Conservation (phyloP, 192 early-diverging fungal genomes). For the Gonapodya sp. region DNA sequence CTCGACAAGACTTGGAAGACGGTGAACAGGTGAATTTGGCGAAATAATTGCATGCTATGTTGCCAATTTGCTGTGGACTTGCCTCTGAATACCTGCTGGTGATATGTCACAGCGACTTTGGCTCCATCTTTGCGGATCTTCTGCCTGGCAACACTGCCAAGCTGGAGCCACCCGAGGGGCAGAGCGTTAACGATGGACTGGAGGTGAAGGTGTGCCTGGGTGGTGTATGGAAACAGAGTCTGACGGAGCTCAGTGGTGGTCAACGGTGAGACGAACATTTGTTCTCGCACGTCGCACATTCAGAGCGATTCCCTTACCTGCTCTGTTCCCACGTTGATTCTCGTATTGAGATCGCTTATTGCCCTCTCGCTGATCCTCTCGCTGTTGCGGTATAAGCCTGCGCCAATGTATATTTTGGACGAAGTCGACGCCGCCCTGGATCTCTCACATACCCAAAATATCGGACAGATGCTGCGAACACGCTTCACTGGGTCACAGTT, state of each 20-base stretch:
- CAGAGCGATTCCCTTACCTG: no score
- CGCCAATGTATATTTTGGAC: slow-evolving; percentile 99
- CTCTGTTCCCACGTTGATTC: not conserved
- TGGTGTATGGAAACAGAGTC: slow-evolving; percentile 91
- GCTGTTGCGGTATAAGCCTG: slow-evolving; percentile 95
- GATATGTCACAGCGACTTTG: slow-evolving; percentile 91
- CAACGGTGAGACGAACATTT: slow-evolving; percentile 53
- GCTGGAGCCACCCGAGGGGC: slow-evolving; percentile 74
- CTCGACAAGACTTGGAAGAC: slow-evolving; percentile 80
- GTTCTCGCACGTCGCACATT: no score
- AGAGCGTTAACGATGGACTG: slow-evolving; percentile 69
- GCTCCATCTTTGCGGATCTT: slow-evolving; percentile 88
- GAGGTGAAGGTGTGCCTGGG: slow-evolving; percentile 93
- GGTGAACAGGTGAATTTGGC: slow-evolving; percentile 59
- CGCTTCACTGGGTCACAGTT: slow-evolving; percentile 96
- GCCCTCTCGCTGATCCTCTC: slow-evolving; percentile 94
- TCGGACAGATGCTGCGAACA: slow-evolving; percentile 83
- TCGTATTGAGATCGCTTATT: slow-evolving; percentile 65
- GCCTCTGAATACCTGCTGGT: not conserved
- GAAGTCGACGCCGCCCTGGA: slow-evolving; percentile 98
- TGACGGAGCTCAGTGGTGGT: slow-evolving; percentile 95
- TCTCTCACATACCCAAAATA: slow-evolving; percentile 96
- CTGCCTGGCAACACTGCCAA: slow-evolving; percentile 84
- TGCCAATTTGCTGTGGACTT: slow-evolving; percentile 11
- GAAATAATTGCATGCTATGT: not conserved